Conservation (phyloP, 331 rosid species). For the Dryas integrifolia region DNA sequence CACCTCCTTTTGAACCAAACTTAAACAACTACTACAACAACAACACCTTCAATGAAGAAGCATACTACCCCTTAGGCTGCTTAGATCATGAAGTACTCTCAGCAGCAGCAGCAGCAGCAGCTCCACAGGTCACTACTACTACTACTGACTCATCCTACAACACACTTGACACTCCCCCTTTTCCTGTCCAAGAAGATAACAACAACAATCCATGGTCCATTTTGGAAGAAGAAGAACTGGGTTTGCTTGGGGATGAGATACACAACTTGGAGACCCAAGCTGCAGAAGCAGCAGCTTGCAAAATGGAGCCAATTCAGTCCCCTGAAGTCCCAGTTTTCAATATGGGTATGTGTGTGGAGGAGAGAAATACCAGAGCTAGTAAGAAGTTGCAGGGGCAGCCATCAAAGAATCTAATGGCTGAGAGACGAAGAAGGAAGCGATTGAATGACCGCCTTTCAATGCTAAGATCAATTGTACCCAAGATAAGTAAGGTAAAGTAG, state of each 20-base stretch:
- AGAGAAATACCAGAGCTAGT: constrained; percentile 41
- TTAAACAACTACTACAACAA: constrained; percentile 14
- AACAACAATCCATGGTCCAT: constrained; percentile 37
- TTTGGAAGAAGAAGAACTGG: constrained; percentile 65
- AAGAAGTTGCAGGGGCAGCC: constrained; percentile 87
- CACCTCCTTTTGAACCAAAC: constrained; percentile 38
- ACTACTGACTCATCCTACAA: constrained; percentile 41
- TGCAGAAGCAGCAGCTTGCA: constrained; percentile 37
- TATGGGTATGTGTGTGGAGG: constrained; percentile 37
- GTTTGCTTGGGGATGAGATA: constrained; percentile 60
- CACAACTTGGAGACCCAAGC: constrained; percentile 60
- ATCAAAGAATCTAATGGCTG: constrained; percentile 96
- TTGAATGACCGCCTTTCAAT: constrained; percentile 87
- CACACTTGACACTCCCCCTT: constrained; percentile 41
- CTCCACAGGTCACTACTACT: constrained; percentile 34
- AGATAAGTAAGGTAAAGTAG: constrained; percentile 75
- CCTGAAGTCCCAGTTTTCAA: constrained; percentile 52
- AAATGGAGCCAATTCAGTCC: constrained; percentile 61
- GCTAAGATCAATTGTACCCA: constrained; percentile 93
- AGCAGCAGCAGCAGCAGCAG: not conserved
- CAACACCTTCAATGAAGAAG: constrained; percentile 40
- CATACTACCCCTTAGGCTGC: constrained; percentile 36
- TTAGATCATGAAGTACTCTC: constrained; percentile 30
- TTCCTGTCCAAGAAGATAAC: constrained; percentile 43
- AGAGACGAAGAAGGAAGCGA: constrained; percentile 84